phyloP scores from a whole-genome alignment of 176 grass and related monocot species.

The Oryza meyeriana region DNA sequence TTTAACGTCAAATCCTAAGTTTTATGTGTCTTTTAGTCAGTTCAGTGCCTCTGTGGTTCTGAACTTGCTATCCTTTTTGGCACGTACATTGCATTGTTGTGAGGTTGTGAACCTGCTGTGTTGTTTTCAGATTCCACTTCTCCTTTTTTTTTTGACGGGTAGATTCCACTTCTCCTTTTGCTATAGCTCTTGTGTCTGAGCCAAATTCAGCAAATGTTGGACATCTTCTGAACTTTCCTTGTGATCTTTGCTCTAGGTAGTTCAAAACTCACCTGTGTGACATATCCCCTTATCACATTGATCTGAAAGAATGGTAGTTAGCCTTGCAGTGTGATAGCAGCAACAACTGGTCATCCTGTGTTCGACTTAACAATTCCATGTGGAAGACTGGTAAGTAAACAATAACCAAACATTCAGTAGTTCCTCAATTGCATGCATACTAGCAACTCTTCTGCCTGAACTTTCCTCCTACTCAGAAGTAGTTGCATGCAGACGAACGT shows the following conservation, averaged over 20 bases:
- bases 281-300: neutral
- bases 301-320: conserved; percentile 23
- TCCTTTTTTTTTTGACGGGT: too few species aligned
- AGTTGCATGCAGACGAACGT: neutral
- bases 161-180: neutral
- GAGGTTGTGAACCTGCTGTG: neutral
- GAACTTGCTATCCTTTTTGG: neutral
- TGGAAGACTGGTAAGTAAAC: neutral
- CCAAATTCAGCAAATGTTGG: neutral
- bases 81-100: neutral
- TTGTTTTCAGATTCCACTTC: neutral
- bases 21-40: neutral
- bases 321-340: neutral
- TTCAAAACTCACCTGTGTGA: neutral
- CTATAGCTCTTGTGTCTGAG: neutral
- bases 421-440: neutral
- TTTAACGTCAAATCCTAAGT: neutral
- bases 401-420: neutral
- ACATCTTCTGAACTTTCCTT: neutral
- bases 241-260: neutral
- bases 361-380: neutral
- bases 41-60: neutral
- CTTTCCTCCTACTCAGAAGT: neutral
- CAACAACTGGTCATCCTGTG: neutral
- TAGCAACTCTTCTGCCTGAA: neutral